A percentile compares a stretch with the other conserved stretches of the same genome.
Conservation (phyloP, 805 yeast genomes). For the Metschnikowia koreensis region DNA sequence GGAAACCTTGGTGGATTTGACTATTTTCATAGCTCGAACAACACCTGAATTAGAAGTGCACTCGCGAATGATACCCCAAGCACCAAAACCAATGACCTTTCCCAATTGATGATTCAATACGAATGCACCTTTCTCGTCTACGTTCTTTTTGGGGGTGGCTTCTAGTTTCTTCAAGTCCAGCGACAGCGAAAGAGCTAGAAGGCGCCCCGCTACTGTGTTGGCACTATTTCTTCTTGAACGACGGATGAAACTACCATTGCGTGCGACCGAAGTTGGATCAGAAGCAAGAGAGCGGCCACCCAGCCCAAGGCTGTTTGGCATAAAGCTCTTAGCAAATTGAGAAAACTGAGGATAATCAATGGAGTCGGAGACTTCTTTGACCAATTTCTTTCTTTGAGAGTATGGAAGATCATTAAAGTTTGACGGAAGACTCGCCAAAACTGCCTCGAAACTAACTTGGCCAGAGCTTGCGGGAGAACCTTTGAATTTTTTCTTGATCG, state of each 20-base stretch:
- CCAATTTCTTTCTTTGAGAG: constrained; percentile 54
- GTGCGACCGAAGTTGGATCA: constrained; percentile 14
- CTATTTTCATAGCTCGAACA: constrained; percentile 60
- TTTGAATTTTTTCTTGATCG: constrained; percentile 26
- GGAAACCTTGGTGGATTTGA: constrained; percentile 33
- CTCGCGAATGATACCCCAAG: constrained; percentile 84
- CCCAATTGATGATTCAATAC: constrained; percentile 66
- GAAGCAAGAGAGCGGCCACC: constrained; percentile 20
- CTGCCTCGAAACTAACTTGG: constrained; percentile 38
- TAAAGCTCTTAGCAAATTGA: constrained; percentile 36
- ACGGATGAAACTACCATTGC: constrained; percentile 30
- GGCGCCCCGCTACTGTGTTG: constrained; percentile 41
- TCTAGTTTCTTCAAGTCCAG: constrained; percentile 32
- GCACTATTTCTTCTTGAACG: constrained; percentile 31
- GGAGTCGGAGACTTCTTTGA: constrained; percentile 35
- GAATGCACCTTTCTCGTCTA: constrained; percentile 66
- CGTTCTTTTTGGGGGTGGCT: constrained; percentile 32
- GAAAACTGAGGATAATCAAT: constrained; percentile 46
- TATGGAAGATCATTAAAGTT: constrained; percentile 58
- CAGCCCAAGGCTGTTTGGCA: constrained; percentile 25
- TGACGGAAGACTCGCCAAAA: constrained; percentile 33
- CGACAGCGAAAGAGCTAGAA: constrained; percentile 38
- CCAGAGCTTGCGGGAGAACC: constrained; percentile 21
- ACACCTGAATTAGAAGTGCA: constrained; percentile 43
- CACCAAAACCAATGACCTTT: constrained; percentile 79